phyloP scores from a whole-genome alignment of 108 stramenopile species.

The Hondaea fermentalgiana region DNA sequence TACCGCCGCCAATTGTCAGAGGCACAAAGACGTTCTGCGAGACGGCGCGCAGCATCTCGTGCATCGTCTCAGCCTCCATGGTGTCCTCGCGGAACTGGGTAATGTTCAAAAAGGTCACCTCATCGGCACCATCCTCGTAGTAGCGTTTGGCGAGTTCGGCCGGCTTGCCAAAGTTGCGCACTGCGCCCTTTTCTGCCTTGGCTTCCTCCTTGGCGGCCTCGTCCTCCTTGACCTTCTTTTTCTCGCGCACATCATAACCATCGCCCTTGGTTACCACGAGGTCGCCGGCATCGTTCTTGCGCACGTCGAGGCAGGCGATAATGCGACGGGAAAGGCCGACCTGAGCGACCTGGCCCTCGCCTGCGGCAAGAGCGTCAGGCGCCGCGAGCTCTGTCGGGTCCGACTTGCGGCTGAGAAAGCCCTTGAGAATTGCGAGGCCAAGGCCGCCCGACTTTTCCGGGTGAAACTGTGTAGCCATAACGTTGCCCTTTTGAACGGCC shows the following conservation, averaged over 20 bases:
- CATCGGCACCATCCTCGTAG: constrained; percentile 90
- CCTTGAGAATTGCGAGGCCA: constrained; percentile 70
- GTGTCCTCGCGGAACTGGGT: constrained; percentile 86
- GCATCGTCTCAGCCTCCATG: constrained; percentile 92
- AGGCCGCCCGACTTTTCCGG: constrained; percentile 88
- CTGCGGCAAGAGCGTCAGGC: neutral
- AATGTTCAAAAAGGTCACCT: constrained; percentile 94
- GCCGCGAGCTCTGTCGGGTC: neutral
- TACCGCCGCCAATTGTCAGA: constrained; percentile 93
- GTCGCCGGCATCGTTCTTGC: constrained; percentile 88
- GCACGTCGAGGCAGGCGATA: constrained; percentile 91
- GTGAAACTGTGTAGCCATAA: constrained; percentile 91
- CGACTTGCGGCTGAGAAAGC: constrained; percentile 65
- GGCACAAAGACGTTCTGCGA: constrained; percentile 90
- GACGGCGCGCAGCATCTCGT: constrained; percentile 81
- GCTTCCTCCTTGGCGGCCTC: constrained; percentile 42
- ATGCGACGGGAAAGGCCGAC: constrained; percentile 22
- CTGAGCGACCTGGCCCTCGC: neutral
- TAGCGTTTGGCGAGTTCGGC: constrained; percentile 76
- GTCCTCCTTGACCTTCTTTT: constrained; percentile 21
- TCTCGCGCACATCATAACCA: constrained; percentile 95
- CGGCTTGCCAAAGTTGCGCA: constrained; percentile 96
- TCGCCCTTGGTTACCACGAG: constrained; percentile 97
- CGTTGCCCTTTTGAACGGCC: constrained; percentile 75
- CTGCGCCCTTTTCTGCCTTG: constrained; percentile 52